Base-by-base conservation (phyloP, 495 filamentous ascomycete species). In the Sporormia fimetaria region DNA sequence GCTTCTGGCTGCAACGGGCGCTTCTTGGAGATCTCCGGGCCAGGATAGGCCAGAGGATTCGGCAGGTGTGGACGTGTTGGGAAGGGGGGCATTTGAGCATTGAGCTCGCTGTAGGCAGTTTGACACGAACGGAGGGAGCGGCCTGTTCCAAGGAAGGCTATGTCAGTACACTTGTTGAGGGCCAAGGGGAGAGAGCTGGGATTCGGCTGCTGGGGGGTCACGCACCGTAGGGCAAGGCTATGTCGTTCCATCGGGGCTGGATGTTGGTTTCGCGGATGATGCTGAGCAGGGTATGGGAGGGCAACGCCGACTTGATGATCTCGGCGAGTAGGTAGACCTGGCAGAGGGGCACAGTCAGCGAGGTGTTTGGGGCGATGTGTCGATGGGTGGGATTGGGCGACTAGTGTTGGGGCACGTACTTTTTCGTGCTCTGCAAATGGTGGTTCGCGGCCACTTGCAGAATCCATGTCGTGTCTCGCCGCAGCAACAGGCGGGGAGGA, bases 391-490 rank as follows among this genome's bases (percentile, higher is more conserved):
- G n/a, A n/a, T n/a, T n/a, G n/a, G 22, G 4, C 12, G 9, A 23
- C 25, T 20, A 24, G n/a, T 35, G 33, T 21, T 27, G 33, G 16
- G 28, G 36, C 42, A 37, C 67, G 34, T 67, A 78, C 74, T 67
- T 71, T 70, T 63, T 78, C 74, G 61, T 67, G 65, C 60, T 76
- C 70, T 38, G 64, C 61, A 64, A 70, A 76, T 55, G 69, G 68
- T 38, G 47, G 11, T 17, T 55, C 51, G 29, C 42, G 49, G 47
- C 31, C 4, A 28, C n/a, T n/a, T n/a, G 26, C 32, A 38, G 36
- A 38, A 36, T 47, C 43, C 49, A 47, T 52, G 39, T 47, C 42
- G 43, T 47, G 37, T 30, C 31, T 41, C 49, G 25, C 31, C 20
- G 30, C 9, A 42, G 26, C 21, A 18, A 42, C 25, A 21, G 14